Evolutionary conservation across 176 grass and related monocot genomes (phyloP).

Genomic region (Eremochloa ophiuroides): DNA sequence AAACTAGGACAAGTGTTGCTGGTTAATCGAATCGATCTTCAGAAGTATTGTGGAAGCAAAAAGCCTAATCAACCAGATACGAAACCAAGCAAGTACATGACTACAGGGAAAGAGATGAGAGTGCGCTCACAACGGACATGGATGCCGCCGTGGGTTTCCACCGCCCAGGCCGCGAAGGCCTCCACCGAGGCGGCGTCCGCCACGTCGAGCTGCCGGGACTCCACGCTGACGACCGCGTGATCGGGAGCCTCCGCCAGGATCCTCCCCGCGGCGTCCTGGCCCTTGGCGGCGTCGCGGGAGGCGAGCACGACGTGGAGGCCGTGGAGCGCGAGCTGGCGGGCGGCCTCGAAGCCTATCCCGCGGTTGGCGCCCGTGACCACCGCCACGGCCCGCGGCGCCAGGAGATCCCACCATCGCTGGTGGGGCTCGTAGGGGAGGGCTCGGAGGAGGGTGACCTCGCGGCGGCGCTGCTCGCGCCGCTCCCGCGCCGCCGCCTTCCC

Average conservation of each 20-base stretch:
- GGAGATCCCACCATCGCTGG: conserved; percentile 34
- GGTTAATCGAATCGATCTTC: background rate
- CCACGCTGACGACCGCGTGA: conserved; percentile 2
- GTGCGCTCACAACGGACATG: conserved; percentile 71
- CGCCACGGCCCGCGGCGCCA: conserved; percentile 45
- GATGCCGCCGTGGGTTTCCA: conserved; percentile 44
- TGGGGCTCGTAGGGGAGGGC: conserved; percentile 47
- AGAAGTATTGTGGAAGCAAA: background rate
- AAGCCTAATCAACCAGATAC: background rate
- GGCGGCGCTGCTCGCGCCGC: conserved; percentile 60
- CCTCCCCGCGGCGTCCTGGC: conserved; percentile 14
- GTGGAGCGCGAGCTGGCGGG: conserved; percentile 57
- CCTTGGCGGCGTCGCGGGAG: conserved; percentile 47
- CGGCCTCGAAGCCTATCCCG: conserved; percentile 80
- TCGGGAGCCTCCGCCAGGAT: conserved; percentile 21
- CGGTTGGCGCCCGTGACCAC: conserved; percentile 80
- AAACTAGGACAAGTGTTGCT: too few relatives aligned
- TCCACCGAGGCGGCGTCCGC: conserved; percentile 50
- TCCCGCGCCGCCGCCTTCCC: conserved; percentile 66
- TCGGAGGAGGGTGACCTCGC: conserved; percentile 60
- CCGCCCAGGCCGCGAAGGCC: conserved; percentile 54
- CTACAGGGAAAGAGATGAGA: background rate
- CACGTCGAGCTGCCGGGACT: conserved; percentile 66
- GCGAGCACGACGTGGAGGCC: conserved; percentile 73
- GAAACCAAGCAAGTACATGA: background rate